Evolutionary conservation across 2,329 filamentous ascomycete genomes (phyloP).

Genomic region (Fusarium begoniae): DNA sequence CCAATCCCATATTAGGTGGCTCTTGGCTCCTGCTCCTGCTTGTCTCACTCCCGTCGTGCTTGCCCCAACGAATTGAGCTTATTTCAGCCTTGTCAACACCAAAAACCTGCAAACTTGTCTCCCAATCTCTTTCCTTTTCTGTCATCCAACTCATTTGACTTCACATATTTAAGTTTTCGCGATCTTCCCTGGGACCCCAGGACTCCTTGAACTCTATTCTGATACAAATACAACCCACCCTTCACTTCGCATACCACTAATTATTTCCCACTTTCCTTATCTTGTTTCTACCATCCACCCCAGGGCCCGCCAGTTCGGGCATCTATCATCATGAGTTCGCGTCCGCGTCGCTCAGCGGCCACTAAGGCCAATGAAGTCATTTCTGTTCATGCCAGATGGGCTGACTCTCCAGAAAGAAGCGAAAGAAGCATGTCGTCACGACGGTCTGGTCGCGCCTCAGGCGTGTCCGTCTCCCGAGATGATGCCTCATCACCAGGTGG

Average conservation of each 20-base stretch:
- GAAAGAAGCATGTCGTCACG: conserved; percentile 61
- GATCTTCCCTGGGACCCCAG: background rate
- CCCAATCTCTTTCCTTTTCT: background rate
- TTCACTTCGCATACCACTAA: background rate
- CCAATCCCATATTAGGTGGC: conserved; percentile 20
- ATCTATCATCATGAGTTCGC: conserved; percentile 53
- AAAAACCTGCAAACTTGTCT: conserved; percentile 15
- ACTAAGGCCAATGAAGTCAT: conserved; percentile 55
- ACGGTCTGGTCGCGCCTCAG: conserved; percentile 58
- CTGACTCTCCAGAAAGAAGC: conserved; percentile 51
- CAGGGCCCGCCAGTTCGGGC: conserved; percentile 36
- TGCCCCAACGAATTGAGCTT: conserved; percentile 30
- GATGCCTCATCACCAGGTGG: conserved; percentile 58
- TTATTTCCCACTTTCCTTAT: conserved; percentile 6
- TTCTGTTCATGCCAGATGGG: conserved; percentile 53
- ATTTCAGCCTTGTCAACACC: conserved; percentile 38
- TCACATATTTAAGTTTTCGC: conserved; percentile 2
- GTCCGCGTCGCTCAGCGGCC: conserved; percentile 58
- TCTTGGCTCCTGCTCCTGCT: background rate
- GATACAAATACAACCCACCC: conserved; percentile 1
- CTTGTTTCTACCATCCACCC: background rate
- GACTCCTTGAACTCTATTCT: background rate
- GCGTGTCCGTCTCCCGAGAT: conserved; percentile 55
- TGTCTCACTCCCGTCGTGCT: conserved; percentile 8
- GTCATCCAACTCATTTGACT: conserved; percentile 1